A percentile compares a stretch with the other conserved stretches of the same genome.
phyloP scores from a whole-genome alignment of 2,329 filamentous ascomycete species.

The Diplodia corticola region DNA sequence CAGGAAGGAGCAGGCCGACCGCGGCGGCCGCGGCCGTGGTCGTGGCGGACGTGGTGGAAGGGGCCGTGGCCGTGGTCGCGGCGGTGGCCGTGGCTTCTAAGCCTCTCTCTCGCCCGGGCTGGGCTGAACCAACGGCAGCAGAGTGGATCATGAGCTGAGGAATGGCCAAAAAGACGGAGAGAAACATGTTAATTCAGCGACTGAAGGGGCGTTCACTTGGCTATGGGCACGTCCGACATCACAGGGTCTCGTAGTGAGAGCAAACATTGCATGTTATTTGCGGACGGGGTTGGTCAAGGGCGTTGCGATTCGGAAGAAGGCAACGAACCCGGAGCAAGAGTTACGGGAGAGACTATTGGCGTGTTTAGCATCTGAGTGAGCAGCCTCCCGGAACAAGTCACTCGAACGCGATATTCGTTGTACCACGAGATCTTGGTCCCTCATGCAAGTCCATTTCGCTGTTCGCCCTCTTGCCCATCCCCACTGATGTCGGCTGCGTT shows the following conservation, averaged over 20 bases:
- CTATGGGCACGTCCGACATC: not conserved
- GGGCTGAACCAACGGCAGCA: not conserved
- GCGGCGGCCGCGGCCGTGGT: conserved; percentile 47
- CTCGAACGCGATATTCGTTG: not conserved
- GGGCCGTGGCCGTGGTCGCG: conserved; percentile 47
- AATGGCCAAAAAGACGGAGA: not conserved
- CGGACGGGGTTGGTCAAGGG: not conserved
- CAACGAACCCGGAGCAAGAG: not conserved
- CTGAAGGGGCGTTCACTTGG: not conserved
- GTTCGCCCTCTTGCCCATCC: not conserved
- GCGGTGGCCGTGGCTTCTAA: conserved; percentile 34
- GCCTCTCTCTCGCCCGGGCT: not conserved
- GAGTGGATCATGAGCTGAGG: not conserved
- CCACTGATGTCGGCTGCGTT: not conserved
- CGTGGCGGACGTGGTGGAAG: conserved; percentile 53
- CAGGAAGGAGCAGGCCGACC: conserved; percentile 75
- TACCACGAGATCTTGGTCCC: not conserved
- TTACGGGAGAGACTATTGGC: not conserved
- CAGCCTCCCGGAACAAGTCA: not conserved
- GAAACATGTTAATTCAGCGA: not conserved
- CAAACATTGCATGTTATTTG: not conserved
- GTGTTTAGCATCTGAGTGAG: not conserved
- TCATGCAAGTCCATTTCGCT: conserved; percentile 3
- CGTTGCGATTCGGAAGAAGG: conserved; percentile 3
- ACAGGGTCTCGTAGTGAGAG: not conserved